Conservation (phyloP, 495 filamentous ascomycete genomes). For the Choiromyces venosus region DNA sequence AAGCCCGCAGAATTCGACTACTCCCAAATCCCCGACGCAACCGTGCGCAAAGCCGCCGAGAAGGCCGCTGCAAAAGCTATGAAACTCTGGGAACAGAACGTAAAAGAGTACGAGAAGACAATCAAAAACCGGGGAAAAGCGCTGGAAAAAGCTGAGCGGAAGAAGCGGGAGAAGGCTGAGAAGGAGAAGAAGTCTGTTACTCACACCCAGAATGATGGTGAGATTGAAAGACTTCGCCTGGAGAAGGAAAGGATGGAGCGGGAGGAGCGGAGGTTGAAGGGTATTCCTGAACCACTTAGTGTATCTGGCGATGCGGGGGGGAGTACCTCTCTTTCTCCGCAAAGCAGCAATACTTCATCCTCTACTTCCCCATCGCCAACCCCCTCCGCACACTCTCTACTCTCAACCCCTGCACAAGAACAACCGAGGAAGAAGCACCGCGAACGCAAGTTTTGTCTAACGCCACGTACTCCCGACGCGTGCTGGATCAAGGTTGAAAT, state of each 20-base stretch:
- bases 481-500: constrained; percentile 74
- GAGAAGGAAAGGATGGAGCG: background rate
- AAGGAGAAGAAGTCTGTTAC: constrained; percentile 39
- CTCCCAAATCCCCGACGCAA: constrained; percentile 16
- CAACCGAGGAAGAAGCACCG: constrained; percentile 45
- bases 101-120: constrained; percentile 60
- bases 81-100: constrained; percentile 56
- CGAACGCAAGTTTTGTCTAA: constrained; percentile 70
- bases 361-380: constrained; percentile 3
- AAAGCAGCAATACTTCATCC: too few relatives aligned
- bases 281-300: background rate
- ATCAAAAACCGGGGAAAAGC: constrained; percentile 57
- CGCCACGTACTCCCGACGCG: constrained; percentile 58
- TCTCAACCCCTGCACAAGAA: background rate
- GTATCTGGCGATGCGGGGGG: too few relatives aligned
- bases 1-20: constrained; percentile 42
- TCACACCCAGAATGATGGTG: background rate
- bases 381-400: background rate
- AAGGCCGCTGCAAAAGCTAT: constrained; percentile 50
- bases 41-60: constrained; percentile 57
- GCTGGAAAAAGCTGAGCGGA: constrained; percentile 50
- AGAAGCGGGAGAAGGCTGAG: constrained; percentile 50
- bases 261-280: background rate
- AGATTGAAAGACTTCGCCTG: background rate
- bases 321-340: too few relatives aligned